Evolutionary conservation across 306 rosid species (phyloP), one percentile per base, ranked within the genome.

Genomic region (Hippophae rhamnoides): DNA sequence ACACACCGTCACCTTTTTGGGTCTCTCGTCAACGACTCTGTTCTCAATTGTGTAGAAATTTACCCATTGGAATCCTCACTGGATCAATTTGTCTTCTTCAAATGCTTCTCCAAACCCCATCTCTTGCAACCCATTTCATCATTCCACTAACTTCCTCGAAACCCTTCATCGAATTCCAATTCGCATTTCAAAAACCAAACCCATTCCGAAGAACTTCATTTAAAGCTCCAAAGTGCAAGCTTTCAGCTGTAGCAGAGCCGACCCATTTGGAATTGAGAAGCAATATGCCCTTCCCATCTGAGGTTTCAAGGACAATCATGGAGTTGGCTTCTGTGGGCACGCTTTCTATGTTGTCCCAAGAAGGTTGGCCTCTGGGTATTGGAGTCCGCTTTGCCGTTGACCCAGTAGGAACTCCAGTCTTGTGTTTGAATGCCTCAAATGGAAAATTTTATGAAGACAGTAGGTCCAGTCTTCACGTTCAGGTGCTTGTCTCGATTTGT

Each of bases 331-430:
- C 67, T 8, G 82, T 71, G 7, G 98, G 95, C 1, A 85, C 96
- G 7, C 84, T 90, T 41, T 83, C 89, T 9, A 76, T 86, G 2
- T 58, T 83, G 60, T 81, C 72, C 49, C 70, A 64, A 43, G 84
- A 79, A 23, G 89, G 89, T 58, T 83, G 71, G 77, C 98, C 96
- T 45, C 65, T 87, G 6, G 98, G 95, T 1, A 63, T 82, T 41
- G 98, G 98, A 7, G 92, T 87, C 7, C 79, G 77, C 0, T 90
- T 85, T 60, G 86, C 80, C 0, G 96, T 87, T 69, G 95, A 87
- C 72, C 72, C 73, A 0, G 77, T 82, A 41, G 96, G 96, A 23
- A 83, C 84, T 41, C 96, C 96, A 0, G 80, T 87, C 0, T 79
- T 87, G 71, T 81, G 79, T 69, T 81, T 85, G 72, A 76, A 79